A percentile compares a stretch with the other conserved stretches of the same genome.
Evolutionary conservation across 1,284 basidiomycete genomes (phyloP).

Genomic region (Calocybe gambosa): DNA sequence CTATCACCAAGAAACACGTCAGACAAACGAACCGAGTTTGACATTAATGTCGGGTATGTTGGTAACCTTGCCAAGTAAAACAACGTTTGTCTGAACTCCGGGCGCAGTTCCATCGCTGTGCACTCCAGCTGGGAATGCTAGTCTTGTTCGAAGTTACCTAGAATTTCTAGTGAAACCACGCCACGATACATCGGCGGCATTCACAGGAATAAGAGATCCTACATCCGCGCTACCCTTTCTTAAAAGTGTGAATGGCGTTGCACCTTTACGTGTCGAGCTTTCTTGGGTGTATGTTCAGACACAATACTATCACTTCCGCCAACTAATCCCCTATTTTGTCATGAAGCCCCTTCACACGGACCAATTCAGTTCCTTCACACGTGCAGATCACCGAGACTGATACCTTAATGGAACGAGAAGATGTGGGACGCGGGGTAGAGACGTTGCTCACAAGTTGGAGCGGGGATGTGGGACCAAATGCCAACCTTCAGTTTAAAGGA

Average conservation of each 20-base stretch:
- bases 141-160: constrained; percentile 22
- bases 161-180: constrained; percentile 17
- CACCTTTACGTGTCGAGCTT: constrained; percentile 52
- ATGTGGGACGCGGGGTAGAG: constrained; percentile 8
- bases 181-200: constrained; percentile 22
- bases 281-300: constrained; percentile 56
- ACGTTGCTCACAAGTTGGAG: constrained; percentile 7
- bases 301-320: background rate
- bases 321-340: constrained; percentile 33
- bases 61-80: background rate
- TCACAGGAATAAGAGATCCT: constrained; percentile 13
- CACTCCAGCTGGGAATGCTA: constrained; percentile 38
- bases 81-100: background rate
- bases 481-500: background rate
- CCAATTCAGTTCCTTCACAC: constrained; percentile 26
- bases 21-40: background rate
- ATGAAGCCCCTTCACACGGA: constrained; percentile 33
- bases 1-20: background rate
- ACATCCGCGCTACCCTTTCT: constrained; percentile 27
- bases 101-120: constrained; percentile 45
- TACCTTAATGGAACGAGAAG: constrained; percentile 14
- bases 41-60: background rate
- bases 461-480: background rate
- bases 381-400: constrained; percentile 25
- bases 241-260: constrained; percentile 52